phyloP scores from a whole-genome alignment of 2,329 filamentous ascomycete species.

The Colletotrichum aenigma region DNA sequence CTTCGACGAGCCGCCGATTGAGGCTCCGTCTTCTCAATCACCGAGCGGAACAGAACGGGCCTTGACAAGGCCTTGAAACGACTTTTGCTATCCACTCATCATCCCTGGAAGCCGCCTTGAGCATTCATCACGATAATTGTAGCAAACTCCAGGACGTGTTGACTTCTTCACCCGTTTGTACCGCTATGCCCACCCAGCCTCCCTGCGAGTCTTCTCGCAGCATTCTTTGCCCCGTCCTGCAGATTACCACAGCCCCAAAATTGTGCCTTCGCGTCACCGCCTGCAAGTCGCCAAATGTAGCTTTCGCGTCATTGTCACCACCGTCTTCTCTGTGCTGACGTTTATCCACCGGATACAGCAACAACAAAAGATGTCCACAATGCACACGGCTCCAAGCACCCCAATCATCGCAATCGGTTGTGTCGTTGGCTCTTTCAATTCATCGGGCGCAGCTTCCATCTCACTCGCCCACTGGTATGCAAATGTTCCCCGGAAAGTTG shows the following conservation, averaged over 20 bases:
- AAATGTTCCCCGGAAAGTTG: too few relatives aligned
- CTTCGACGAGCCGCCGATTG: too few relatives aligned
- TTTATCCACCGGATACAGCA: too few relatives aligned
- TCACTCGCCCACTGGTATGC: too few relatives aligned
- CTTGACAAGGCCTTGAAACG: neutral
- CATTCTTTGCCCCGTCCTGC: neutral
- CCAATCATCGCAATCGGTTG: too few relatives aligned
- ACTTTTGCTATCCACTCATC: neutral
- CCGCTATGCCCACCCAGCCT: neutral
- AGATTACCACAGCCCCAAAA: neutral
- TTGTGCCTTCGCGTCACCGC: neutral
- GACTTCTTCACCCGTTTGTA: neutral
- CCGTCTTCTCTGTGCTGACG: too few relatives aligned
- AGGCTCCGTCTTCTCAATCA: neutral
- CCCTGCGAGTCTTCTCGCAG: neutral
- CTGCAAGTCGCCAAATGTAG: neutral
- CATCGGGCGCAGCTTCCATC: too few relatives aligned
- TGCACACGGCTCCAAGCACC: too few relatives aligned
- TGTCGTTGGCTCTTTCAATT: too few relatives aligned
- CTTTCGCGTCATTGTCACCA: too few relatives aligned
- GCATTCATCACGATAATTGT: neutral
- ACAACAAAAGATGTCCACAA: too few relatives aligned
- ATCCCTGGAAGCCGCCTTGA: neutral
- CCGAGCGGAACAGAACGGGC: neutral
- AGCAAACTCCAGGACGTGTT: neutral